Base-by-base conservation (phyloP, 805 yeast species). In the Ogataea pilisensis region DNA sequence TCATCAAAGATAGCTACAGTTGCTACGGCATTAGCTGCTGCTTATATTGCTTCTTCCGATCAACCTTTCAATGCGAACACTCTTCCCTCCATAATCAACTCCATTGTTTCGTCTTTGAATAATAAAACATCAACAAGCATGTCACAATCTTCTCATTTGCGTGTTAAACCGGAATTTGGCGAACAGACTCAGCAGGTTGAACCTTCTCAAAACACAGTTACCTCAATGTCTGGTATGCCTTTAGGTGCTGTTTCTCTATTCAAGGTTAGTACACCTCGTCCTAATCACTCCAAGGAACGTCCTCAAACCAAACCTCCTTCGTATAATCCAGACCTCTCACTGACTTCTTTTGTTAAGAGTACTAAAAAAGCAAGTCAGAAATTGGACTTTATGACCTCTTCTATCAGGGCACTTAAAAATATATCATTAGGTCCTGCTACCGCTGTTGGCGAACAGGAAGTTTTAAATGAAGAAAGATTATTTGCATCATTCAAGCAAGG, bases 1-100 rank as follows among this genome's bases (percentile, higher is more conserved):
- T n/a, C 41, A 8, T 32, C 49, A 14, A 48, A 29, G 26, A 39
- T 44, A 21, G 35, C 50, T 8, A 65, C 71, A 2, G 64, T 70
- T 1, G 61, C 70, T 7, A 64, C 68, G 1, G 57, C 73, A 4
- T 60, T 63, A n/a, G 69, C 69, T 2, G 63, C 69, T 7, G 50
- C 65, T 2, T 66, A 62, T 39, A 60, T 66, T 9, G 57, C 57
- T 8, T 38, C 60, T 43, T 29, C 19, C 9, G 49, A 55, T 48
- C 36, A 46, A 42, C 32, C 48, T 12, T 19, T 44, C 18, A 46
- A 47, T 28, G 52, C 49, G 21, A 40, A 42, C 13, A 49, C 46
- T 16, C 34, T 57, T 8, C 45, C 51, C 11, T 44, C 49, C 3
- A 42, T 54, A 11, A 46, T 53, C 27, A 48, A 38, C 19, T 50